These are phyloP conservation scores for Leccinum olivaceopallidum DNA, from an alignment of 768 basidiomycete genomes.

Conservation along the genomic window DNA sequence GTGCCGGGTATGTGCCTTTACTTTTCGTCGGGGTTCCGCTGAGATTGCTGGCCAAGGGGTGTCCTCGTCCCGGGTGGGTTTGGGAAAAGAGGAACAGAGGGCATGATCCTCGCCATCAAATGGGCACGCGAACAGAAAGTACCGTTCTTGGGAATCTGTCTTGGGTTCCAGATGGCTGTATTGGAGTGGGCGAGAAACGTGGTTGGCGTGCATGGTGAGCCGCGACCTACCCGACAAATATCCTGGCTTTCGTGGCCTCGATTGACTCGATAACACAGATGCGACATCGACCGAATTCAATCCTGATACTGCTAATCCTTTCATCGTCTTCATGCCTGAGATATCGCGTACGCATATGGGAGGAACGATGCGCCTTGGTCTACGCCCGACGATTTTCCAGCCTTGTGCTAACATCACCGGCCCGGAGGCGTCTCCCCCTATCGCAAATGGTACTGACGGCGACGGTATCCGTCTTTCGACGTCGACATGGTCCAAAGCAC, in stretches of 20 bases:
- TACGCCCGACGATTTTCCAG: slow-evolving; percentile 93
- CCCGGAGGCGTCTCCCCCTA: slow-evolving; percentile 14
- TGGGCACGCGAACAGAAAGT: slow-evolving; percentile 94
- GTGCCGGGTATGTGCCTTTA: slow-evolving; percentile 64
- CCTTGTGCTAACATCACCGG: slow-evolving; percentile 30
- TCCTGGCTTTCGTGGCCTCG: neutral
- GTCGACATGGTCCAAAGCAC: slow-evolving; percentile 67
- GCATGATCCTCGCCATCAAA: slow-evolving; percentile 98
- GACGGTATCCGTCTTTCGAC: slow-evolving; percentile 35
- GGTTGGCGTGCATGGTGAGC: slow-evolving; percentile 63
- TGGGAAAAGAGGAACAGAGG: slow-evolving; percentile 89
- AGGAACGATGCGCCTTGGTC: slow-evolving; percentile 99
- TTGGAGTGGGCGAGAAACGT: slow-evolving; percentile 93
- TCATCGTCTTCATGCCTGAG: slow-evolving; percentile 98
- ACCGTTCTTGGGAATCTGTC: slow-evolving; percentile 95
- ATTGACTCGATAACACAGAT: slow-evolving; percentile 42
- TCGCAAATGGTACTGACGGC: slow-evolving; percentile 4
- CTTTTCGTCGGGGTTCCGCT: slow-evolving; percentile 7
- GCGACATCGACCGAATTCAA: slow-evolving; percentile 88
- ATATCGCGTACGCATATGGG: slow-evolving; percentile 98
- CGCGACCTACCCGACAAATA: neutral
- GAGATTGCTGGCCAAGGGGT: slow-evolving; percentile 52
- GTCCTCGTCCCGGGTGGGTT: slow-evolving; percentile 98
- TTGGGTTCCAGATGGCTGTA: slow-evolving; percentile 97
- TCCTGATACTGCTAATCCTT: slow-evolving; percentile 57